These are phyloP conservation scores for Areca catechu DNA, from an alignment of 176 grass and related monocot genomes.

Conservation along the genomic window DNA sequence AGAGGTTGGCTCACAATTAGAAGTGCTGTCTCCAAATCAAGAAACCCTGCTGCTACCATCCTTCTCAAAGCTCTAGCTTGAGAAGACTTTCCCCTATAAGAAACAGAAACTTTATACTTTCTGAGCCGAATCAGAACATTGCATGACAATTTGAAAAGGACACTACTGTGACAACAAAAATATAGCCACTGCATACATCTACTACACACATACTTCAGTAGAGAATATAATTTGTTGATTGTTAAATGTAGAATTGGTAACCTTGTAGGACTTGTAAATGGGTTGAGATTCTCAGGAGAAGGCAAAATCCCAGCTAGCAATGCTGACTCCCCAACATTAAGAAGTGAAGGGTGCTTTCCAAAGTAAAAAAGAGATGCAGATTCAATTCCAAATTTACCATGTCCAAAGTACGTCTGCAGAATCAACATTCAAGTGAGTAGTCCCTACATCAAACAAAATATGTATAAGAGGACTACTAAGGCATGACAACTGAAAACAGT, in stretches of 20 bases:
- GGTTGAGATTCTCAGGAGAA: not conserved
- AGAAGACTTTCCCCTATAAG: constrained; percentile 3
- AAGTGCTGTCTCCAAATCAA: constrained; percentile 8
- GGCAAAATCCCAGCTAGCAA: constrained; percentile 2
- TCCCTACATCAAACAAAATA: not conserved
- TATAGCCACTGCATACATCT: too few species aligned
- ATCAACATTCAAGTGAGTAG: not conserved
- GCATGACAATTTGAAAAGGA: too few species aligned
- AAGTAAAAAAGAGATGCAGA: not conserved
- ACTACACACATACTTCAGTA: too few species aligned
- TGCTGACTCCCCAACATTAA: not conserved
- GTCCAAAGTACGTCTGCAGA: not conserved
- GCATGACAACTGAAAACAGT: not conserved
- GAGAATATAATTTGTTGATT: too few species aligned
- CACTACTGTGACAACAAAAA: too few species aligned
- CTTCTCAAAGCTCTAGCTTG: constrained; percentile 6
- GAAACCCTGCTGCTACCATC: constrained; percentile 5
- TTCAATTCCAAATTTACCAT: not conserved
- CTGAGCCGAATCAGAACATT: too few species aligned
- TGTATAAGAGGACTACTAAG: not conserved
- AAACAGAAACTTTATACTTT: too few species aligned
- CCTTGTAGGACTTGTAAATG: not conserved
- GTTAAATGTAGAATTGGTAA: not conserved
- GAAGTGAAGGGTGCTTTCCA: not conserved
- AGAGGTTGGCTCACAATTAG: constrained; percentile 4